phyloP scores from a whole-genome alignment of 2,329 filamentous ascomycete genomes.

The Leptoxyphium fumago region DNA sequence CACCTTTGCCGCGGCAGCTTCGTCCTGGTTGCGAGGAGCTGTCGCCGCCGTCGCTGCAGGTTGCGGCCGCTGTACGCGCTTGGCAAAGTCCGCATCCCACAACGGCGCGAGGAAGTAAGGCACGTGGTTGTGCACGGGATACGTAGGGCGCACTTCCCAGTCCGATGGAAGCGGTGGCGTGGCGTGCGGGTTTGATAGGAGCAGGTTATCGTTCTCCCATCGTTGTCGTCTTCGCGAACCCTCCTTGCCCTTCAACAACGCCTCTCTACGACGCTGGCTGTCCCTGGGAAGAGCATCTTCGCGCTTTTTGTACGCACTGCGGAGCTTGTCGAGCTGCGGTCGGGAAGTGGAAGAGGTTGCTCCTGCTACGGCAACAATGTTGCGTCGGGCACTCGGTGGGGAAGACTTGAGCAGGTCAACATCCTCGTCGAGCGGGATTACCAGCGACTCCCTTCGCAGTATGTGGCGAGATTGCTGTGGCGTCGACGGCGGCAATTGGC shows the following conservation, averaged over 20 bases:
- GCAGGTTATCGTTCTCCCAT: slow-evolving; percentile 89
- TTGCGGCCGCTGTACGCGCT: slow-evolving; percentile 19
- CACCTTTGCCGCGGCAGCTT: slow-evolving; percentile 38
- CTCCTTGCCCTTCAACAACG: slow-evolving; percentile 75
- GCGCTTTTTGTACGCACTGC: slow-evolving; percentile 33
- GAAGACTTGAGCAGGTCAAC: too few species aligned
- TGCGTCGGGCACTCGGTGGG: too few species aligned
- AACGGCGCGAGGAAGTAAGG: slow-evolving; percentile 81
- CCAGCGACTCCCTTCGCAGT: too few species aligned
- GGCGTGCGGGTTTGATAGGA: slow-evolving; percentile 66
- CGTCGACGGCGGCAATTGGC: too few species aligned
- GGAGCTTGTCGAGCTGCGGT: neutral
- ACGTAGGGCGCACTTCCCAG: slow-evolving; percentile 69
- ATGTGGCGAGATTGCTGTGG: too few species aligned
- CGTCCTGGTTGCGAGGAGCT: slow-evolving; percentile 34
- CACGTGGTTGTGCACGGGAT: slow-evolving; percentile 54
- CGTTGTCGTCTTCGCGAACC: slow-evolving; percentile 71
- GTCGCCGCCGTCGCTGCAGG: slow-evolving; percentile 28
- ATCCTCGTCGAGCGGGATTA: too few species aligned
- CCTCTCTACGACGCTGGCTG: slow-evolving; percentile 53
- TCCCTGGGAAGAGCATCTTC: slow-evolving; percentile 41
- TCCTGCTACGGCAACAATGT: too few species aligned
- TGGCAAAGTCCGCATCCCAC: slow-evolving; percentile 51
- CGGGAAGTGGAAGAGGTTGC: neutral
- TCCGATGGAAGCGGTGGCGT: slow-evolving; percentile 70